A percentile compares a stretch with the other conserved stretches of the same genome.
phyloP scores from a whole-genome alignment of 257 asterid species.

The Handroanthus guayacan region DNA sequence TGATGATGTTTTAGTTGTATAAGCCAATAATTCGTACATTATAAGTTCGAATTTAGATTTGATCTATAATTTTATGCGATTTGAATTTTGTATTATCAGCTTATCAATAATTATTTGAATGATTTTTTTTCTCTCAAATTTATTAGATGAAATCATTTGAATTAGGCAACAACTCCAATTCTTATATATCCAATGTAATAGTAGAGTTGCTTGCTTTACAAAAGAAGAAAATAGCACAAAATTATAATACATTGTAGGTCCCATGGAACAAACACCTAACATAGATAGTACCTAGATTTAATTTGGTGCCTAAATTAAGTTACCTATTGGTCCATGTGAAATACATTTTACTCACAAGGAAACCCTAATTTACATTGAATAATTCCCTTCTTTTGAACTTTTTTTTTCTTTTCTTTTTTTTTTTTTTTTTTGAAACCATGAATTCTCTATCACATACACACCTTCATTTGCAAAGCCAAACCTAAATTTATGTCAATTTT shows the following conservation, averaged over 20 bases:
- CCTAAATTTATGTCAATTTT: neutral
- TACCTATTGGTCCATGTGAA: neutral
- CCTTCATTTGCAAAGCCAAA: no score
- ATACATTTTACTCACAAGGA: neutral
- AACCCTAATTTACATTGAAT: neutral
- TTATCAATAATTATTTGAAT: neutral
- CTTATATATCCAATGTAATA: no score
- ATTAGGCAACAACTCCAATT: no score
- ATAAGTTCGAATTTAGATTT: no score
- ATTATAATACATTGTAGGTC: slow-evolving; percentile 7
- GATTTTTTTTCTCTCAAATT: no score
- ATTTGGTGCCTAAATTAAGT: neutral
- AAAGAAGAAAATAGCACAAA: neutral
- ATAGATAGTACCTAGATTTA: slow-evolving; percentile 3
- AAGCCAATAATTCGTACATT: no score
- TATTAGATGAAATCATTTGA: no score
- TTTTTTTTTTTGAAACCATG: neutral
- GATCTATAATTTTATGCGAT: neutral
- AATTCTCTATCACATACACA: neutral
- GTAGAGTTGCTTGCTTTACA: no score
- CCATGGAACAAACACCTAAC: slow-evolving; percentile 14
- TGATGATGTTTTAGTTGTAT: no score
- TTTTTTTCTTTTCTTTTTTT: neutral
- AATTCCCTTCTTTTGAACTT: neutral
- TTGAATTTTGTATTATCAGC: neutral